phyloP scores from a whole-genome alignment of 805 yeast genomes.

The Starmerella stellata region DNA sequence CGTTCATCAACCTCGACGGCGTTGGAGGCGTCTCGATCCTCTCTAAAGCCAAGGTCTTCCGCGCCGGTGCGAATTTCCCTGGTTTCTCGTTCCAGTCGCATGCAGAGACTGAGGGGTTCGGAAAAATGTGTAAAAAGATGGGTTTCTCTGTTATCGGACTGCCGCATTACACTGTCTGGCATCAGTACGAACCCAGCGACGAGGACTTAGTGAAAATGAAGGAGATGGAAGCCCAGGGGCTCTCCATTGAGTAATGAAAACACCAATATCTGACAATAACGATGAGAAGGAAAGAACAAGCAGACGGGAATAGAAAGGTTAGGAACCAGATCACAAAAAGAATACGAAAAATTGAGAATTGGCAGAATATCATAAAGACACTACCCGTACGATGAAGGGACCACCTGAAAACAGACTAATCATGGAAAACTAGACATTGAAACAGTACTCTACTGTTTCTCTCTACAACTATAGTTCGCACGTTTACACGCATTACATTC shows the following conservation, averaged over 20 bases:
- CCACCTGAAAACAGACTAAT: too few relatives aligned
- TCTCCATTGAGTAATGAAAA: not conserved
- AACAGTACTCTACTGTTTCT: too few relatives aligned
- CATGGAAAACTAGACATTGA: too few relatives aligned
- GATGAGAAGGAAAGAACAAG: too few relatives aligned
- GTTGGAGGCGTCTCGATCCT: constrained; percentile 93
- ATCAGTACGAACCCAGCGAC: constrained; percentile 83
- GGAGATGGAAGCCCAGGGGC: constrained; percentile 21
- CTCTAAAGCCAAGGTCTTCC: constrained; percentile 70
- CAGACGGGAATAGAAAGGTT: too few relatives aligned
- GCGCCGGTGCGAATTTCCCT: constrained; percentile 84
- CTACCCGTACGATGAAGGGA: too few relatives aligned
- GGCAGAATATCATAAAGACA: too few relatives aligned
- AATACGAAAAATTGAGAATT: too few relatives aligned
- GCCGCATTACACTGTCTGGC: constrained; percentile 96
- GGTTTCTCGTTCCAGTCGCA: constrained; percentile 91
- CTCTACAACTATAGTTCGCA: too few relatives aligned
- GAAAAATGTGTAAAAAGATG: constrained; percentile 75
- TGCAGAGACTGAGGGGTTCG: constrained; percentile 97
- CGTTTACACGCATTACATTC: too few relatives aligned
- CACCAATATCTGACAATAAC: too few relatives aligned
- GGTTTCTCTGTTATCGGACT: constrained; percentile 74
- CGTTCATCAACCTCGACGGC: constrained; percentile 85
- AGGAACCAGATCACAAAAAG: too few relatives aligned
- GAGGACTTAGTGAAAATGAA: constrained; percentile 68